Evolutionary conservation across 169 alveolate genomes (phyloP), one percentile per base, ranked within the genome.

Genomic region (Eimeria acervulina): DNA sequence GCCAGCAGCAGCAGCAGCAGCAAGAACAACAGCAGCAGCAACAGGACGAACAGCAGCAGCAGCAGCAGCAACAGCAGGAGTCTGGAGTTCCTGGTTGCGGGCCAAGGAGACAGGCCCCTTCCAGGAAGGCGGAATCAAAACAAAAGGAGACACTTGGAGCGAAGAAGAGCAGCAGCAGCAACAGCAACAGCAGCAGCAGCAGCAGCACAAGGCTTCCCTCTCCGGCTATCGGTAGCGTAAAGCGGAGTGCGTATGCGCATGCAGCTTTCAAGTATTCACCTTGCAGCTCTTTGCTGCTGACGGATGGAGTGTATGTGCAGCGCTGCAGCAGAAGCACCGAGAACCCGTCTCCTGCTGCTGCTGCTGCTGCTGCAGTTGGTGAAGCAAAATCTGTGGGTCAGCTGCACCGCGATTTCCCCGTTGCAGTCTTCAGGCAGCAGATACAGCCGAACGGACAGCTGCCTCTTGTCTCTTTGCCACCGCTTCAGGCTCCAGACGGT

Each of bases 361-460:
- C 47, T 47, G 52, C 40, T 26, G 74, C 76, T 23, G 76, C 91
- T 28, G 76, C 91, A 15, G 74, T 31, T 19, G 74, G 36, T 5
- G 80, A 76, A 21, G 38, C 33, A 36, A 90, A 90, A 63, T 90
- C 95, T 28, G 8, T 72, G 44, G 31, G 66, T 38, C 95, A 74
- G 88, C 61, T 90, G 78, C 85, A 90, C 55, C 40, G 76, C 66
- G 95, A 90, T 42, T 90, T 90, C n/a, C 90, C 95, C 28, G 90
- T 74, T 3, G 63, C 23, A 21, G 90, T 84, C 33, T 90, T 90
- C 44, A 42, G 44, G 21, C 90, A 90, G 95, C 90, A 70, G 95
- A 74, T 90, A 36, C 74, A 55, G 28, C 19, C 93, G 10, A 51
- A 89, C 47, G 51, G 74, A 23, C n/a, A 38, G 52, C 91, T 33